Evolutionary conservation across 306 rosid species (phyloP), one percentile per base, ranked within the genome.

Genomic region (Malus sylvestris): DNA sequence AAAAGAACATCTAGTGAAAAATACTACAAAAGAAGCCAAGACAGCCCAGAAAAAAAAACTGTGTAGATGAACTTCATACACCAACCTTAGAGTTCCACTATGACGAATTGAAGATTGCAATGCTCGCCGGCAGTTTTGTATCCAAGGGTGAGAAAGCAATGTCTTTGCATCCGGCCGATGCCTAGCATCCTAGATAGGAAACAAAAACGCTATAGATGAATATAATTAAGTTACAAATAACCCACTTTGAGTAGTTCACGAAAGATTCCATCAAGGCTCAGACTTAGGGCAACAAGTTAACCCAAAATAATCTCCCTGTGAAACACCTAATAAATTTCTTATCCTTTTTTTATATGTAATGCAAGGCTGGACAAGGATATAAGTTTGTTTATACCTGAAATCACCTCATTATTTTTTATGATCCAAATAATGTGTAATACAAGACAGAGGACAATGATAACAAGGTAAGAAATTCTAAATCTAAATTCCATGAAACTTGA

Each of bases 81-180:
- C 38, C 81, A 82, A 95, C 99, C 92, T 95, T 71, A 89, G 67
- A 33, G 99, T 79, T 87, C 90, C 97, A 82, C 93, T 95, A 79
- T 92, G 93, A 70, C 99, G 97, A 63, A 95, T 97, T 81, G 99
- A 88, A 76, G 97, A 90, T 81, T 90, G 98, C 88, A 95, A 85
- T 46, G 53, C 96, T 57, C 93, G 97, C 79, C 92, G 85, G 81
- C 87, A 87, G 73, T 95, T 95, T 72, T 79, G 93, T 68, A 95
- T 89, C 99, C 98, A 95, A 60, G 99, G 97, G 84, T 95, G 97
- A 83, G 97, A 92, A 80, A 95, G 88, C 83, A 95, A 83, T 60
- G 98, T 86, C 79, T 95, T 95, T 35, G 99, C 99, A 87, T 95
- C 99, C 74, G 99, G 98, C 72, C 99, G 91, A 81, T 95, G 98